phyloP scores from a whole-genome alignment of 2,329 filamentous ascomycete species.

The Talaromyces marneffei region DNA sequence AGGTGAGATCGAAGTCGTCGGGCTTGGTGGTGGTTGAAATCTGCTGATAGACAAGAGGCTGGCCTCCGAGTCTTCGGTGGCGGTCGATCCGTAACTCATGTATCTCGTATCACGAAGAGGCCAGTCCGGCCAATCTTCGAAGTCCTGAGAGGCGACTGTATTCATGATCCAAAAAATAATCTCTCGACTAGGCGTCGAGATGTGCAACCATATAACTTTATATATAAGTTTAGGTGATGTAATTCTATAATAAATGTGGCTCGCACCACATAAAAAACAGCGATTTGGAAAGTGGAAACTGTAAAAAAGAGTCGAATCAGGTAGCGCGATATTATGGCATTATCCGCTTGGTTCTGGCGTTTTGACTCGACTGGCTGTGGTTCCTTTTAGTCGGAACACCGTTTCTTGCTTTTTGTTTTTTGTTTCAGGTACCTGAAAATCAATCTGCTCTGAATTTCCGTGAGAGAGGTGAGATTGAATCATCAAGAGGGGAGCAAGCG shows the following conservation, averaged over 20 bases:
- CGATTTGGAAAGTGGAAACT: background rate
- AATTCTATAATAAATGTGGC: background rate
- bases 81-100: constrained; percentile 22
- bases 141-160: constrained; percentile 18
- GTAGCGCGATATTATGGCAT: constrained; percentile 1
- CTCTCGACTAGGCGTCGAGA: background rate
- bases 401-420: background rate
- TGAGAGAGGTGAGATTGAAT: background rate
- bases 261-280: background rate
- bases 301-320: background rate
- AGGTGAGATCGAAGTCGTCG: constrained; percentile 22
- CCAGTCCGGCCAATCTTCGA: constrained; percentile 27
- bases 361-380: background rate
- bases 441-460: background rate
- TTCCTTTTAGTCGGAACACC: background rate
- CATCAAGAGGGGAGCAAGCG: background rate
- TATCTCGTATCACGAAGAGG: constrained; percentile 23
- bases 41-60: constrained; percentile 24
- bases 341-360: background rate
- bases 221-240: background rate
- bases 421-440: background rate
- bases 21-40: constrained; percentile 25
- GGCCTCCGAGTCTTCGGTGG: constrained; percentile 27
- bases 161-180: constrained; percentile 14
- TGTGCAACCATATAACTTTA: background rate